Evolutionary conservation across 2,329 filamentous ascomycete genomes (phyloP), one percentile per base, ranked within the genome.

Genomic region (Colletotrichum endophyticum): DNA sequence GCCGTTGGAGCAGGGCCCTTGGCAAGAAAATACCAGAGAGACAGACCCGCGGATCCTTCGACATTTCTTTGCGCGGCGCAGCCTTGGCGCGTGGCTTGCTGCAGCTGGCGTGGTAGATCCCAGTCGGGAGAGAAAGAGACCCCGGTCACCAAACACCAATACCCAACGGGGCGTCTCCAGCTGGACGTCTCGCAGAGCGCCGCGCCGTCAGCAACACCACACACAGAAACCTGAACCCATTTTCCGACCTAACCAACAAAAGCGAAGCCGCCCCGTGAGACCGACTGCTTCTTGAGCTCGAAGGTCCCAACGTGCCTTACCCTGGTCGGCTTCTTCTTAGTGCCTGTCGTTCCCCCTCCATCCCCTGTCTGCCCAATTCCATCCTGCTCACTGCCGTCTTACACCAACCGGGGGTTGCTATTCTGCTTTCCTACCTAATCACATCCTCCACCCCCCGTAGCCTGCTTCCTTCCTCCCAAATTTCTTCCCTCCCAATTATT

Each of bases 71-170:
- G 44, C 34, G 66, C 70, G 70, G 74, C 64, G 70, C 66, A 36
- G 59, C 44, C 70, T 69, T 76, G 73, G 73, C 64, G 70, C 59
- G 64, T 70, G 74, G 74, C 70, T 76, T 76, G 59, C 49, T 76
- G 71, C 61, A 76, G 71, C 32, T 66, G 74, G 74, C 28, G 66
- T 53, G 64, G 74, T 34, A 66, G 74, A 70, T 74, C 74, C 28
- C 6, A 27, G 25, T 59, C 56, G 25, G 25, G 16, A 44, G 61
- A 64, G 61, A 34, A 34, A 62, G 28, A 59, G 27, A 28, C 22
- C 56, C 22, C 8, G 25, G 56, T 27, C 56, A 25, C 56, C 27
- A 68, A 39, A 39, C 28, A 39, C 16, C 25, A 32, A 34, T 19
- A 15, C 16, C 56, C 12, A 70, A 30, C 61, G 22, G 25, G 44